These are phyloP conservation scores for Leishmania aethiopica DNA, from an alignment of 208 protist genomes.

Conservation along the genomic window DNA sequence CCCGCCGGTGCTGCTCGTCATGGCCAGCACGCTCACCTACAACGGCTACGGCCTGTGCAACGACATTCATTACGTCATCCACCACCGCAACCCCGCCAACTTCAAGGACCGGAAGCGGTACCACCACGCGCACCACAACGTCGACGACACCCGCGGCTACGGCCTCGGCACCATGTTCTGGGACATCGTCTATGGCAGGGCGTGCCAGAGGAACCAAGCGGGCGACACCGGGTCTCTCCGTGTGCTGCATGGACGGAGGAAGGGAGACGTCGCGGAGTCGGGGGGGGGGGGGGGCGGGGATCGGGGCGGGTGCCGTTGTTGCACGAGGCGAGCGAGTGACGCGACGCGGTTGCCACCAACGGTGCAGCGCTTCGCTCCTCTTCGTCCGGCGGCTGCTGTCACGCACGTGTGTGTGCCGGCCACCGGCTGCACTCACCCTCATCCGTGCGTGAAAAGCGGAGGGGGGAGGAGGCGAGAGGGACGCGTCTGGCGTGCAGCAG, in stretches of 20 bases:
- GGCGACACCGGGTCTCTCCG: too few relatives aligned
- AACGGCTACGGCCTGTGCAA: conserved; percentile 46
- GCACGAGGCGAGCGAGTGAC: too few relatives aligned
- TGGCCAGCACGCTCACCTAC: conserved; percentile 38
- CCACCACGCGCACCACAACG: conserved; percentile 64
- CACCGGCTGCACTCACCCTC: background rate
- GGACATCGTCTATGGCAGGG: conserved; percentile 48
- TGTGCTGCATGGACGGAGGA: background rate
- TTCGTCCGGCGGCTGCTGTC: background rate
- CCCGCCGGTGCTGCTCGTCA: conserved; percentile 45
- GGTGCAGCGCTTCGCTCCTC: too few relatives aligned
- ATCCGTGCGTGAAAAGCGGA: too few relatives aligned
- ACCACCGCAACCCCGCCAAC: conserved; percentile 43
- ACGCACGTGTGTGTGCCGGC: background rate
- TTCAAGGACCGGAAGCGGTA: conserved; percentile 59
- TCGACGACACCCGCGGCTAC: conserved; percentile 44
- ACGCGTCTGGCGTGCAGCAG: too few relatives aligned
- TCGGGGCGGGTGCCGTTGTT: too few relatives aligned
- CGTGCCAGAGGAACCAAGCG: conserved; percentile 31
- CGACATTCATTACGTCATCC: conserved; percentile 52
- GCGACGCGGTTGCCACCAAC: too few relatives aligned
- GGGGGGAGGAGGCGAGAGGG: too few relatives aligned
- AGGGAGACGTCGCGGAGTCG: background rate
- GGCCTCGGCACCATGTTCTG: conserved; percentile 56
- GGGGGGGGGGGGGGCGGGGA: too few relatives aligned